Percentiles rank a stretch among this genome's conserved stretches.
These are phyloP conservation scores for Chenopodium quinoa DNA, from an alignment of 148 eudicot species.

Conservation along the genomic window DNA sequence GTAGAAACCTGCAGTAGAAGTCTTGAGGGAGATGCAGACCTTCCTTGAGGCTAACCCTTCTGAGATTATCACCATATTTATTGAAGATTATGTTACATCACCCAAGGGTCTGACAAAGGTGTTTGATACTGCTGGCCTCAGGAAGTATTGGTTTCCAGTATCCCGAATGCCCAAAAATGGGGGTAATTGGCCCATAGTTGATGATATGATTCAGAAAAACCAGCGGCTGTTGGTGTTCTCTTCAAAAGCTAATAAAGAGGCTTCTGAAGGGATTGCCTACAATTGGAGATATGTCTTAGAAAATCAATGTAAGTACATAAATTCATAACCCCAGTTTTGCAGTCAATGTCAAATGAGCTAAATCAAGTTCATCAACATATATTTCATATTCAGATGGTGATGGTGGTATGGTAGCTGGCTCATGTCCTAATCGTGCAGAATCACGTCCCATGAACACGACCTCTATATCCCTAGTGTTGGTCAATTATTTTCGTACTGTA, in stretches of 20 bases:
- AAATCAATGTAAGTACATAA: conserved; percentile 75
- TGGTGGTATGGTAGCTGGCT: conserved; percentile 62
- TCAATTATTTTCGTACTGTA: conserved; percentile 63
- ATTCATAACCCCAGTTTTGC: not conserved
- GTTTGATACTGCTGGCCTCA: conserved; percentile 82
- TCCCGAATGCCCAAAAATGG: conserved; percentile 87
- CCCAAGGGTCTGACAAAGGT: conserved; percentile 82
- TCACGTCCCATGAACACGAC: conserved; percentile 67
- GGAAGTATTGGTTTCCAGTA: conserved; percentile 83
- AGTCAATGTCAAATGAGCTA: not conserved
- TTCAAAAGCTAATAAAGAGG: conserved; percentile 75
- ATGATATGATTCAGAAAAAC: conserved; percentile 73
- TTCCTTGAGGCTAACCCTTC: conserved; percentile 70
- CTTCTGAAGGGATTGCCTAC: conserved; percentile 90
- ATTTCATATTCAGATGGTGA: conserved; percentile 59
- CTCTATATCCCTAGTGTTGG: conserved; percentile 56
- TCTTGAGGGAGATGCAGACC: conserved; percentile 65
- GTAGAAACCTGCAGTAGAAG: conserved; percentile 83
- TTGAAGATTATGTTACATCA: conserved; percentile 86
- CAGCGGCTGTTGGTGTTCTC: conserved; percentile 87
- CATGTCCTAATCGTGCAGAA: conserved; percentile 78
- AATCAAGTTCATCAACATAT: not conserved
- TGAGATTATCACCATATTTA: conserved; percentile 78
- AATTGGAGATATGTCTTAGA: conserved; percentile 87
- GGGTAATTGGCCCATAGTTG: conserved; percentile 82